A percentile compares a stretch with the other conserved stretches of the same genome.
These are phyloP conservation scores for Amanita exitialis DNA, from an alignment of 768 basidiomycete species.

Conservation along the genomic window DNA sequence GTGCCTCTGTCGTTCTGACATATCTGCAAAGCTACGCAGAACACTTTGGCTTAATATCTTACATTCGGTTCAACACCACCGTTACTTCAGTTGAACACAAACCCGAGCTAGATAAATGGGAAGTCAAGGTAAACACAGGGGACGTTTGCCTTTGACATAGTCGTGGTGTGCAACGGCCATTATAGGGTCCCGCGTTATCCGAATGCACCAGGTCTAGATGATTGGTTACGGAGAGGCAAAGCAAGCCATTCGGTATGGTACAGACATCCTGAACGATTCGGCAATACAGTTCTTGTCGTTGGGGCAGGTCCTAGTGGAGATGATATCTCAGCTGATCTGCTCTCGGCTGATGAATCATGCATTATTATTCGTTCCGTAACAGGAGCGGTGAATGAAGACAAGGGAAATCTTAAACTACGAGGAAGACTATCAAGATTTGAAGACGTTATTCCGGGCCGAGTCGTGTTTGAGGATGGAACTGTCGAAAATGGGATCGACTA, in stretches of 20 bases:
- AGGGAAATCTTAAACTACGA: conserved; percentile 27
- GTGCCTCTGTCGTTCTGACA: conserved; percentile 45
- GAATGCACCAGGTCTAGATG: conserved; percentile 41
- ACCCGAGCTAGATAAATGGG: conserved; percentile 29
- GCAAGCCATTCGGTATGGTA: conserved; percentile 66
- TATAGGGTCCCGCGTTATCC: conserved; percentile 59
- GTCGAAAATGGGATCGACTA: conserved; percentile 44
- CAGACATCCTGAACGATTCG: conserved; percentile 36
- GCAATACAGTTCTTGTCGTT: conserved; percentile 33
- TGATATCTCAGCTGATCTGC: conserved; percentile 58
- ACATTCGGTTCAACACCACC: conserved; percentile 52
- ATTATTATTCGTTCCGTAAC: conserved; percentile 50
- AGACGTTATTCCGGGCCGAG: neutral
- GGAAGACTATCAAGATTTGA: conserved; percentile 37
- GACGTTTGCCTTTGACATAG: conserved; percentile 43
- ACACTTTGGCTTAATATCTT: conserved; percentile 46
- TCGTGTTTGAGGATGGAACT: conserved; percentile 31
- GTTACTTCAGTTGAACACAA: conserved; percentile 41
- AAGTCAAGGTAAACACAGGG: conserved; percentile 26
- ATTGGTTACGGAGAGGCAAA: conserved; percentile 42
- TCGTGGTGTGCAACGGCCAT: conserved; percentile 73
- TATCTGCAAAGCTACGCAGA: conserved; percentile 64
- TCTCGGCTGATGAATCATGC: conserved; percentile 18
- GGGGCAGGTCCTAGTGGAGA: conserved; percentile 56
- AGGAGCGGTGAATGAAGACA: conserved; percentile 20